Base-by-base conservation (phyloP, 495 filamentous ascomycete genomes). In the Chaetomidium leptoderma region DNA sequence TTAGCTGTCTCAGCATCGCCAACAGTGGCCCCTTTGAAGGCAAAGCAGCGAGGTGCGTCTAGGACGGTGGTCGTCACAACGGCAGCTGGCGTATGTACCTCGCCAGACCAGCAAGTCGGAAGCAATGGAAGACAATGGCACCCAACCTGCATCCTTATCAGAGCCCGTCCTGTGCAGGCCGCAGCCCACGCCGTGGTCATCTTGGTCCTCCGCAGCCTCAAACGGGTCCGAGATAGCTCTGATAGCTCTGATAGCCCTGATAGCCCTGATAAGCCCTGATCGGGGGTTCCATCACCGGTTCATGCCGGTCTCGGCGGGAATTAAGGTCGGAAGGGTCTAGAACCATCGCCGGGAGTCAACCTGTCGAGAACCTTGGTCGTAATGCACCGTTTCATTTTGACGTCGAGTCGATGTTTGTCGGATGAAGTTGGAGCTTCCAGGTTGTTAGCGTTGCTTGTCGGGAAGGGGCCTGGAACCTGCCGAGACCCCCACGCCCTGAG, bases 121-220 rank as follows among this genome's bases (percentile, higher is more conserved):
- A 24, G 19, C 30, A 1, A 35, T 23, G 47, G 30, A n/a, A 50
- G 4, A 16, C 29, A 17, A 33, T 27, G 47, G 16, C 7, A 23
- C 27, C 5, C 14, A 10, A 17, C 17, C 16, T 50, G 26, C 26
- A 19, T 50, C 29, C 17, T 50, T 50, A 50, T 36, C 47, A 23
- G 21, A 2, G 47, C n/a, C 47, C 6, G 8, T 17, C 29, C 17
- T 23, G n/a, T 11, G 13, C 6, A 11, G n/a, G 16, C 6, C 6
- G 4, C 47, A 35, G 47, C 47, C 32, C 32, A 50, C 32, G 17
- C 30, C 32, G 5, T 26, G 48, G 48, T 51, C 39, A 51, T 51
- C 33, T 24, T 3, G 19, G n/a, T 39, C 32, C 30, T 39, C 32
- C 21, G n/a, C 32, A 14, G n/a, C 27, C 27, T 29, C 46, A 14